phyloP scores from a whole-genome alignment of 306 rosid species.

The Cicer yamashitae region DNA sequence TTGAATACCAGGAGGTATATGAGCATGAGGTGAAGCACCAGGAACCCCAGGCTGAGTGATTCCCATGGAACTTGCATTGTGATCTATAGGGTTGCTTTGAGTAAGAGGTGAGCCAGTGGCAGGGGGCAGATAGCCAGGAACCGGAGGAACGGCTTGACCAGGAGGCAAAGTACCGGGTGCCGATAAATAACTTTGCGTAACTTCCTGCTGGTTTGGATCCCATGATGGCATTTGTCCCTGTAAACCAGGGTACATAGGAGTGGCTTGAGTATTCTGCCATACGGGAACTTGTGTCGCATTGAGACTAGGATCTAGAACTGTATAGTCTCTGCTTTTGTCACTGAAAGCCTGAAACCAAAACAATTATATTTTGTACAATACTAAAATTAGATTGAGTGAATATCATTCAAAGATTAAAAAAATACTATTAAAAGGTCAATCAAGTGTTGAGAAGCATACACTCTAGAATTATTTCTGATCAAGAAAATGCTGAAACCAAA shows the following conservation, averaged over 20 bases:
- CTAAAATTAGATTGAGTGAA: constrained; percentile 32
- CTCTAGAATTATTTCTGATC: constrained; percentile 60
- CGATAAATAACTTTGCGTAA: constrained; percentile 53
- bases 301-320: constrained; percentile 45
- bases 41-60: constrained; percentile 43
- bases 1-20: constrained; percentile 37
- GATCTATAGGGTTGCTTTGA: constrained; percentile 49
- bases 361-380: constrained; percentile 19
- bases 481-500: constrained; percentile 66
- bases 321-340: constrained; percentile 77
- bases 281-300: constrained; percentile 42
- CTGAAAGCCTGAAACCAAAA: constrained; percentile 69
- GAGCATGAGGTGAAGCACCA: constrained; percentile 49
- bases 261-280: constrained; percentile 47
- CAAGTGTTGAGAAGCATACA: constrained; percentile 77
- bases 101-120: constrained; percentile 55
- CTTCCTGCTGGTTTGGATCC: constrained; percentile 69
- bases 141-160: constrained; percentile 55
- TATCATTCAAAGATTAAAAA: constrained; percentile 29
- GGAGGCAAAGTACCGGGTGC: constrained; percentile 64
- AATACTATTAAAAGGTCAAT: constrained; percentile 43
- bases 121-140: constrained; percentile 55
- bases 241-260: constrained; percentile 50
- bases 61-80: constrained; percentile 52
- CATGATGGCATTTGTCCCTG: constrained; percentile 68